Conservation (phyloP, 192 early-diverging fungal genomes). For the Phycomyces nitens region DNA sequence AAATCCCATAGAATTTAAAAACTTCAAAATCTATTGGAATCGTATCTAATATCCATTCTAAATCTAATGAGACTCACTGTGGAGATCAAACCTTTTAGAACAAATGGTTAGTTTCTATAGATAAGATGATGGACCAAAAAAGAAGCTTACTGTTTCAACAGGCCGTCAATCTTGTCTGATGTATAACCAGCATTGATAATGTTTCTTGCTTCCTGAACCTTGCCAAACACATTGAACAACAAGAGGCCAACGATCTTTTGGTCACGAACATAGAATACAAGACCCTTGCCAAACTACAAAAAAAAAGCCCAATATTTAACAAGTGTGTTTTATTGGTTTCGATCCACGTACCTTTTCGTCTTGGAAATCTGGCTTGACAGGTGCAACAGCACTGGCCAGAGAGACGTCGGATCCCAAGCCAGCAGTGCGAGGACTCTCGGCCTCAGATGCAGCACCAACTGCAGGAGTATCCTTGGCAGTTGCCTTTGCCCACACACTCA, state of each 20-base stretch:
- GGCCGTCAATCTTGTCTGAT: constrained; percentile 29
- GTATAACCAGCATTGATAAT: constrained; percentile 39
- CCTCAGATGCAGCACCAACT: constrained; percentile 20
- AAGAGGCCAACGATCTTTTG: constrained; percentile 54
- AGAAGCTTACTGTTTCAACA: constrained; percentile 26
- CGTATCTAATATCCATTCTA: too few species aligned
- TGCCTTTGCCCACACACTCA: constrained; percentile 59
- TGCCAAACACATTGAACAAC: constrained; percentile 60
- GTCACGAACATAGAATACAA: constrained; percentile 58
- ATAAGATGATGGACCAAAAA: neutral
- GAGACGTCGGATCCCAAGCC: constrained; percentile 19
- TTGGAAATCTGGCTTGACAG: constrained; percentile 7
- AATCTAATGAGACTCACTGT: neutral
- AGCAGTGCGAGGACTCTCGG: constrained; percentile 29
- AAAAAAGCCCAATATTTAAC: too few species aligned
- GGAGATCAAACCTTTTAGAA: constrained; percentile 12
- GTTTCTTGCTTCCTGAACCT: constrained; percentile 58
- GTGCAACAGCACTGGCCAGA: constrained; percentile 30
- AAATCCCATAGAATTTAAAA: too few species aligned
- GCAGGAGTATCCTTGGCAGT: constrained; percentile 33
- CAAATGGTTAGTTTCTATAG: too few species aligned
- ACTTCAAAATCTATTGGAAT: too few species aligned
- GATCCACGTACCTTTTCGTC: constrained; percentile 26
- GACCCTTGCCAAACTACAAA: constrained; percentile 51
- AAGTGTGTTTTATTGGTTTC: too few species aligned